phyloP scores from a whole-genome alignment of 2,329 filamentous ascomycete species.

The Pseudogymnoascus sp. region DNA sequence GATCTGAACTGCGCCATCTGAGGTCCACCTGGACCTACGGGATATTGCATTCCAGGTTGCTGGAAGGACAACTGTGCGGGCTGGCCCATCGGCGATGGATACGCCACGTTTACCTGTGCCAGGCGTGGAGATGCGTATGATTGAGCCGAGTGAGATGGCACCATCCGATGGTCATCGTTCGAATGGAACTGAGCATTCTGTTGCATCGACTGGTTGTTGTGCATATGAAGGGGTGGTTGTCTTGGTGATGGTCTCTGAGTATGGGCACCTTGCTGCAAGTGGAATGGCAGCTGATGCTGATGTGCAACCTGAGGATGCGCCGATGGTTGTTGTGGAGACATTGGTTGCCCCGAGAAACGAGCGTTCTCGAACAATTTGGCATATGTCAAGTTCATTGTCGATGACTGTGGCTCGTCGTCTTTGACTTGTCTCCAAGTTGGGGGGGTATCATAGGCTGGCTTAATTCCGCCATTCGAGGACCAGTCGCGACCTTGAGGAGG shows the following conservation, averaged over 20 bases:
- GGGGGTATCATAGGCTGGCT: slow-evolving; percentile 73
- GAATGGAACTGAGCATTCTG: slow-evolving; percentile 61
- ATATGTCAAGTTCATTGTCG: slow-evolving; percentile 62
- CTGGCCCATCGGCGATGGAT: slow-evolving; percentile 61
- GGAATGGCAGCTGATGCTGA: slow-evolving; percentile 76
- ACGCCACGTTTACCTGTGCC: slow-evolving; percentile 67
- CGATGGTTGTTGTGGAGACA: slow-evolving; percentile 64
- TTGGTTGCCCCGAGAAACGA: slow-evolving; percentile 48
- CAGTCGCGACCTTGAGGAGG: slow-evolving; percentile 56
- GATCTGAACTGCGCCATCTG: slow-evolving; percentile 68
- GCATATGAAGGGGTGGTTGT: slow-evolving; percentile 71
- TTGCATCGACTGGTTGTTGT: slow-evolving; percentile 61
- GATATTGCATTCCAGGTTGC: slow-evolving; percentile 66
- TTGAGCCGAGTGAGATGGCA: slow-evolving; percentile 75
- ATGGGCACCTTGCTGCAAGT: slow-evolving; percentile 69
- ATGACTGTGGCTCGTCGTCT: slow-evolving; percentile 65
- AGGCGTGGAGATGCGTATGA: slow-evolving; percentile 81
- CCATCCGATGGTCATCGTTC: slow-evolving; percentile 82
- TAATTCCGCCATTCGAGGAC: slow-evolving; percentile 73
- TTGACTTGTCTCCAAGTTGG: slow-evolving; percentile 75
- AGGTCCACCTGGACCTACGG: slow-evolving; percentile 61
- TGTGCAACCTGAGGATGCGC: slow-evolving; percentile 69
- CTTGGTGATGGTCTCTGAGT: slow-evolving; percentile 66
- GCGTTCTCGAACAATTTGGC: slow-evolving; percentile 71
- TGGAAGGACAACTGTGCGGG: slow-evolving; percentile 65